A percentile compares a stretch with the other conserved stretches of the same genome.
Conservation (phyloP, 164 flowering plant species). For the Stephania yunnanensis region DNA sequence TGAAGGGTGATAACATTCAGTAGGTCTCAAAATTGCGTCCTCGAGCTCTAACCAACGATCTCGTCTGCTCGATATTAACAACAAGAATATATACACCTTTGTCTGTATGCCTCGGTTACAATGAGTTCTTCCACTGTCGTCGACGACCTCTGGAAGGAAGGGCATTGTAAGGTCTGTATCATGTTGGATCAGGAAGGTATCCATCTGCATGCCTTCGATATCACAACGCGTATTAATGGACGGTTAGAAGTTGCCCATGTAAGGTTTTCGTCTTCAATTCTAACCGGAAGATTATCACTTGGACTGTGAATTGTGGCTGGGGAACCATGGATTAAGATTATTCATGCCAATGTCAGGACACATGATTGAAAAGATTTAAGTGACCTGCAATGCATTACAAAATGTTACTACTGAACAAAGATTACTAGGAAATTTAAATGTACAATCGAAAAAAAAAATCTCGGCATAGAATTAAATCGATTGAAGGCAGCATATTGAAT, state of each 20-base stretch:
- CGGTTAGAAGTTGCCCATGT: background rate
- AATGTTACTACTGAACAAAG: background rate
- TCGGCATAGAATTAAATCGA: no score
- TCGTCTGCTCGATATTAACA: background rate
- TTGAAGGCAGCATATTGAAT: no score
- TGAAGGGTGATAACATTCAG: background rate
- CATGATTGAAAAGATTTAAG: background rate
- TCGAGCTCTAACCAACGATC: background rate
- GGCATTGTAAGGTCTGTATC: background rate
- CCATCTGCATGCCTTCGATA: background rate
- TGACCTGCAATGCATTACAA: background rate
- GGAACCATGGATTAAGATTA: background rate
- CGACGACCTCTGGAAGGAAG: background rate
- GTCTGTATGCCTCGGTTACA: background rate
- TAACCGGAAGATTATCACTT: background rate
- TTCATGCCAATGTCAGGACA: background rate
- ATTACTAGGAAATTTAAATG: background rate
- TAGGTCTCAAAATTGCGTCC: background rate
- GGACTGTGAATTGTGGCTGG: background rate
- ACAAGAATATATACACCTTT: background rate
- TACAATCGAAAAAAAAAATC: background rate
- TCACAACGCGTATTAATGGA: background rate
- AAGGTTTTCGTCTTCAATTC: background rate
- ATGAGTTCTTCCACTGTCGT: background rate
- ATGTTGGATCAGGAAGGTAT: background rate